A percentile compares a stretch with the other conserved stretches of the same genome.
Conservation (phyloP, 768 basidiomycete species). For the Collybia nuda region DNA sequence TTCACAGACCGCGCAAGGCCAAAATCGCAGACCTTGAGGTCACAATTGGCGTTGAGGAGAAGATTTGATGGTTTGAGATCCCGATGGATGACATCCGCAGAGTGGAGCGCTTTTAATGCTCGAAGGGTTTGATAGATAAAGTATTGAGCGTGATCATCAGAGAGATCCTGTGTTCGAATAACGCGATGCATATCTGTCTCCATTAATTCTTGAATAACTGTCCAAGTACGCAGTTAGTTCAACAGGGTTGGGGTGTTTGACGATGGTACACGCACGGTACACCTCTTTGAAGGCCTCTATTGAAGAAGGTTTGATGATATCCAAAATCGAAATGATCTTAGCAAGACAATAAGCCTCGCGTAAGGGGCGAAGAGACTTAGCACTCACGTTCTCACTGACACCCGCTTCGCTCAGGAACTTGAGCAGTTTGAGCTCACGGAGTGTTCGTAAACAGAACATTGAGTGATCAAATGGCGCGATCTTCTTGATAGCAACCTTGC, state of each 20-base stretch:
- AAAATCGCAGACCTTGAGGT: slow-evolving; percentile 94
- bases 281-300: slow-evolving; percentile 88
- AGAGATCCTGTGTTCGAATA: slow-evolving; percentile 91
- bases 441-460: slow-evolving; percentile 91
- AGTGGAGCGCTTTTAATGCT: slow-evolving; percentile 94
- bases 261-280: slow-evolving; percentile 49
- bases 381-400: slow-evolving; percentile 81
- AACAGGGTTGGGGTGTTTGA: neutral
- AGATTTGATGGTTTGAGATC: slow-evolving; percentile 98
- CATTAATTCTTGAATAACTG: slow-evolving; percentile 91
- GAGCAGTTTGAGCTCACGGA: slow-evolving; percentile 81
- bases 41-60: slow-evolving; percentile 96
- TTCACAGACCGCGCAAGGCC: slow-evolving; percentile 90
- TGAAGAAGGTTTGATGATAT: slow-evolving; percentile 81
- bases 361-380: slow-evolving; percentile 3
- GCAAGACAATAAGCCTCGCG: slow-evolving; percentile 5
- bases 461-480: slow-evolving; percentile 95
- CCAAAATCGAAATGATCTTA: slow-evolving; percentile 87
- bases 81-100: slow-evolving; percentile 93
- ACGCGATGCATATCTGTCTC: slow-evolving; percentile 98
- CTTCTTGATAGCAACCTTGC: slow-evolving; percentile 96
- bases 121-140: slow-evolving; percentile 94
- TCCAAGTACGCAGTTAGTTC: neutral
- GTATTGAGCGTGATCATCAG: slow-evolving; percentile 94
- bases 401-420: slow-evolving; percentile 87